These are phyloP conservation scores for Saccharomyces hybrid DNA, from an alignment of 1,139 yeast species.

Conservation along the genomic window DNA sequence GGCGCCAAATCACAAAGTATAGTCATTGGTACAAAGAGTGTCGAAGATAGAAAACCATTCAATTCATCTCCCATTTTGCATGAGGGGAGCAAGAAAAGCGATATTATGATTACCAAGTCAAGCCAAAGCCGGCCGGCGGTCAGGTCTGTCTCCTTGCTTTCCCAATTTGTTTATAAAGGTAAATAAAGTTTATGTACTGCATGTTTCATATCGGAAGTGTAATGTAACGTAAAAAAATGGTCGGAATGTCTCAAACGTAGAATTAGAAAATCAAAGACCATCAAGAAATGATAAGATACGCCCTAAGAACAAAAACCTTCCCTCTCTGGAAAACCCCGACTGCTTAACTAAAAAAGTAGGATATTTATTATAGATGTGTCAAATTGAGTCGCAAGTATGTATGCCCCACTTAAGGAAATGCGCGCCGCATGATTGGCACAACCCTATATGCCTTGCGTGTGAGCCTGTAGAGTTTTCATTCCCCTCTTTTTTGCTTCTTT, in stretches of 20 bases:
- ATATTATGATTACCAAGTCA: background rate
- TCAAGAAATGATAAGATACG: background rate
- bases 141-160: slow-evolving; percentile 10
- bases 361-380: background rate
- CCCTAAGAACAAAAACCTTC: background rate
- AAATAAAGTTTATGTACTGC: background rate
- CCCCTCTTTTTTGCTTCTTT: no score
- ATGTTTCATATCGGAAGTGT: background rate
- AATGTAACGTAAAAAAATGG: background rate
- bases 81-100: slow-evolving; percentile 7
- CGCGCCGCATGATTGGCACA: background rate
- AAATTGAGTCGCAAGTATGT: background rate
- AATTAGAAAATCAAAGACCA: background rate
- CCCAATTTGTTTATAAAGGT: slow-evolving; percentile 12
- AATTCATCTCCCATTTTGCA: slow-evolving; percentile 9
- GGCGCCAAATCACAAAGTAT: background rate
- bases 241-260: background rate
- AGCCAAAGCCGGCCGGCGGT: slow-evolving; percentile 4
- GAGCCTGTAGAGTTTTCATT: background rate
- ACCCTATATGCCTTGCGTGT: background rate
- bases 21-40: background rate
- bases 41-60: background rate
- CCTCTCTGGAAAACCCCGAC: background rate
- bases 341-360: background rate
- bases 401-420: background rate